Percentiles rank a stretch among this genome's conserved stretches.
These are phyloP conservation scores for Talaromyces piceae DNA, from an alignment of 2,329 filamentous ascomycete genomes.

Conservation along the genomic window DNA sequence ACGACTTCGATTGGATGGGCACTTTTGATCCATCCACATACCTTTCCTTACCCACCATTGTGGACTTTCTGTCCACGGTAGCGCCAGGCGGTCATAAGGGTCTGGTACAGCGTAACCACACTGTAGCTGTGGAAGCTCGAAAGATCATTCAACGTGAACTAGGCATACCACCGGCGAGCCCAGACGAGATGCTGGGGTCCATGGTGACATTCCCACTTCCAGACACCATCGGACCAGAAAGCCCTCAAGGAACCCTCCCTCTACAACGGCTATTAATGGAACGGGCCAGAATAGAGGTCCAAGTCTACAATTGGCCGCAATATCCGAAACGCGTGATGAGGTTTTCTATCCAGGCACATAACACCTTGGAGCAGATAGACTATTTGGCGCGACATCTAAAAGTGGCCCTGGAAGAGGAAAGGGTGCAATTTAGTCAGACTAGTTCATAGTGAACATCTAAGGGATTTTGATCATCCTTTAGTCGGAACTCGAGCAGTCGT, in stretches of 20 bases:
- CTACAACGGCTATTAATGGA: not conserved
- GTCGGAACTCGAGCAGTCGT: too few species aligned
- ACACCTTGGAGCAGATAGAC: not conserved
- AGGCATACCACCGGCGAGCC: not conserved
- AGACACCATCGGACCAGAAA: not conserved
- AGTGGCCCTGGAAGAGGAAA: not conserved
- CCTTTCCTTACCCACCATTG: not conserved
- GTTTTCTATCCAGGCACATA: not conserved
- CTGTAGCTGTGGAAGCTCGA: not conserved
- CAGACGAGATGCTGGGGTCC: not conserved
- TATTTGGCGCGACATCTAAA: not conserved
- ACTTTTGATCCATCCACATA: not conserved
- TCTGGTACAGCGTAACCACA: not conserved
- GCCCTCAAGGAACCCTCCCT: not conserved
- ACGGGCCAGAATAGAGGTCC: not conserved
- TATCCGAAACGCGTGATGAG: not conserved
- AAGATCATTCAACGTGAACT: not conserved
- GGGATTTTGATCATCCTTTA: not conserved
- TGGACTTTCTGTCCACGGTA: not conserved
- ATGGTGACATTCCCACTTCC: not conserved
- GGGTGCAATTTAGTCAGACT: not conserved
- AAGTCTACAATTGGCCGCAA: not conserved
- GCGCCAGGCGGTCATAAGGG: not conserved
- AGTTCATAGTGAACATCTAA: not conserved
- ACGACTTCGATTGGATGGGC: not conserved